A percentile compares a stretch with the other conserved stretches of the same genome.
phyloP scores from a whole-genome alignment of 2,329 filamentous ascomycete genomes.

The Nothophoma quercina region DNA sequence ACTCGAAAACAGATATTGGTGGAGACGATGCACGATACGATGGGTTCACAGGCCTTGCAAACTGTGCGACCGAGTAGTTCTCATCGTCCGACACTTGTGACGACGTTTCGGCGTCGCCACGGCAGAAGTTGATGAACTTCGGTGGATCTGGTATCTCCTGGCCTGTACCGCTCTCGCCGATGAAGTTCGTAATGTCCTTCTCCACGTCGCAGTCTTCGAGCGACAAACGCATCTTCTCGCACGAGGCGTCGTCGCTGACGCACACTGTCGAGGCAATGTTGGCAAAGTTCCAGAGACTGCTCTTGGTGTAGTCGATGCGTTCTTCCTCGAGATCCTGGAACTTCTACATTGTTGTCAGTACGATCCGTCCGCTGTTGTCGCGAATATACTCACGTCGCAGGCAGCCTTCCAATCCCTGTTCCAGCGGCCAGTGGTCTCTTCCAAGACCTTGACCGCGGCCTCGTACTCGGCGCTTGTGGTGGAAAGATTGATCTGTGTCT shows the following conservation, averaged over 20 bases:
- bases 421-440: constrained; percentile 95
- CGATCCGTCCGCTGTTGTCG: too few relatives aligned
- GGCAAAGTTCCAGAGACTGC: constrained; percentile 96
- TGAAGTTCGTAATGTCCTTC: constrained; percentile 90
- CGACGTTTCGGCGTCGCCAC: constrained; percentile 82
- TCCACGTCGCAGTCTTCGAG: constrained; percentile 96
- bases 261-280: constrained; percentile 98
- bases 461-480: constrained; percentile 94
- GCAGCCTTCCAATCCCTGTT: constrained; percentile 98
- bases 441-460: constrained; percentile 86
- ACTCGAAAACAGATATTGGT: constrained; percentile 90
- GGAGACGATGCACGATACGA: constrained; percentile 96
- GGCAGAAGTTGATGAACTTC: constrained; percentile 98
- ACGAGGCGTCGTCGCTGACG: constrained; percentile 91
- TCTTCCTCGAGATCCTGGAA: constrained; percentile 99
- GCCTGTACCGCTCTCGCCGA: constrained; percentile 86
- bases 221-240: constrained; percentile 92
- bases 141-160: constrained; percentile 97
- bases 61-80: constrained; percentile 92
- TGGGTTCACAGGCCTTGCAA: constrained; percentile 93
- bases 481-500: constrained; percentile 95
- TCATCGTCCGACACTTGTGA: constrained; percentile 89
- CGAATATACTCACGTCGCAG: constrained; percentile 67
- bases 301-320: constrained; percentile 95
- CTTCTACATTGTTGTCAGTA: constrained; percentile 64